Percentiles rank a stretch among this genome's conserved stretches.
phyloP scores from a whole-genome alignment of 495 filamentous ascomycete species.

The Penicillium taxi region DNA sequence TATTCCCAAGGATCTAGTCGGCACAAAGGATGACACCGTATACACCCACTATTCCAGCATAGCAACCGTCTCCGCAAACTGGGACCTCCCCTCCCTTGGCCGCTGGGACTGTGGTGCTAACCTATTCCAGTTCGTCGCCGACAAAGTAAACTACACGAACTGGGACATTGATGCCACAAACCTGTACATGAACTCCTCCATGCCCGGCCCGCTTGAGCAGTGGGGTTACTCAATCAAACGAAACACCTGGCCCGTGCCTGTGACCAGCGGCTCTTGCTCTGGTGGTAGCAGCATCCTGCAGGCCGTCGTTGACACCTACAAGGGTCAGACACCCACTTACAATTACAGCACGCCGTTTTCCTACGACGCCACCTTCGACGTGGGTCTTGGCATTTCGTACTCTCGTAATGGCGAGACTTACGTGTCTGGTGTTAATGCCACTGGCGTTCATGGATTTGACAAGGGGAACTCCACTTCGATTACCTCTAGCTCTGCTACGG shows the following conservation, averaged over 20 bases:
- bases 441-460: conserved; percentile 1
- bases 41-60: conserved; percentile 64
- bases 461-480: background rate
- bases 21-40: conserved; percentile 52
- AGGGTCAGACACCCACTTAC: conserved; percentile 18
- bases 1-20: conserved; percentile 43
- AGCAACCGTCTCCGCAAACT: conserved; percentile 55
- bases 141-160: conserved; percentile 46
- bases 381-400: conserved; percentile 17
- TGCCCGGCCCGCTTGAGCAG: conserved; percentile 33
- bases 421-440: conserved; percentile 6
- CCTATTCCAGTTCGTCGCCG: conserved; percentile 49
- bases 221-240: conserved; percentile 21
- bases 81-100: conserved; percentile 55
- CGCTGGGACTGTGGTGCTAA: conserved; percentile 65
- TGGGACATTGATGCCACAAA: conserved; percentile 32
- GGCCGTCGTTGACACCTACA: conserved; percentile 29
- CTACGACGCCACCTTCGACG: conserved; percentile 22
- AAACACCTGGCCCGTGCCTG: conserved; percentile 29
- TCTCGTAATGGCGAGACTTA: conserved; percentile 8
- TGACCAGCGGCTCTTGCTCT: conserved; percentile 30
- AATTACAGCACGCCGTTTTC: conserved; percentile 36
- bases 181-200: conserved; percentile 34
- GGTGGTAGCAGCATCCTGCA: conserved; percentile 32
- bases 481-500: no score